Conservation (phyloP, 495 filamentous ascomycete genomes). For the Friedmanniomyces simplex region DNA sequence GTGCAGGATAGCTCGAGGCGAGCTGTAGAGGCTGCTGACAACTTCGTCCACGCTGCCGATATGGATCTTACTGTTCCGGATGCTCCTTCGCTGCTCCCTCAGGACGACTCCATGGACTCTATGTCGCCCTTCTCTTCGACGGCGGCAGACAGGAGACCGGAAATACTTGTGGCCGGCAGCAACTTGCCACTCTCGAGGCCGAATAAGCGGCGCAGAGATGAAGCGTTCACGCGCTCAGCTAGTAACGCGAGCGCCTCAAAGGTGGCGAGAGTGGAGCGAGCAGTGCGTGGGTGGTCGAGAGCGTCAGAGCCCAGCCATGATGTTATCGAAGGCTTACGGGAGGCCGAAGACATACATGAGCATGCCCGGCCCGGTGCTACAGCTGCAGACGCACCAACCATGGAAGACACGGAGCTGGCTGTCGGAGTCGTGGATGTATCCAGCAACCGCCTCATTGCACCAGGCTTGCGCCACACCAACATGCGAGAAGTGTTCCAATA, state of each 20-base stretch:
- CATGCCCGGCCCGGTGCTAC: neutral
- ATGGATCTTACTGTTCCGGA: conserved; percentile 74
- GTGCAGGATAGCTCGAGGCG: conserved; percentile 72
- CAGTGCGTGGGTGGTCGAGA: neutral
- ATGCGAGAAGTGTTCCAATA: conserved; percentile 56
- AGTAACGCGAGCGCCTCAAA: conserved; percentile 10
- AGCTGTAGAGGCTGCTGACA: conserved; percentile 73
- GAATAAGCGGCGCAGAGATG: conserved; percentile 27
- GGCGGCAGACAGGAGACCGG: conserved; percentile 20
- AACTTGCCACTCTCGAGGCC: conserved; percentile 21
- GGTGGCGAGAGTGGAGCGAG: neutral
- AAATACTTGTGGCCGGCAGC: conserved; percentile 28
- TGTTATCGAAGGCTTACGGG: conserved; percentile 5
- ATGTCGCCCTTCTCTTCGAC: conserved; percentile 7
- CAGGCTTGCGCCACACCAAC: conserved; percentile 47
- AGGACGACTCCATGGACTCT: conserved; percentile 16
- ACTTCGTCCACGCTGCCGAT: conserved; percentile 80
- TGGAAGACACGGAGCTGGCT: conserved; percentile 3
- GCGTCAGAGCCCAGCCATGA: conserved; percentile 9
- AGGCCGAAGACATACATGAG: conserved; percentile 5
- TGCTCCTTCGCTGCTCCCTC: conserved; percentile 25
- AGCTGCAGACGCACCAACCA: neutral
- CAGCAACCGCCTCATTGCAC: conserved; percentile 26
- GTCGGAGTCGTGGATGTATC: neutral
- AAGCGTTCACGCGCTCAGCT: conserved; percentile 11